Conservation (phyloP, 2,329 filamentous ascomycete genomes). For the Penicillium sumatraense region DNA sequence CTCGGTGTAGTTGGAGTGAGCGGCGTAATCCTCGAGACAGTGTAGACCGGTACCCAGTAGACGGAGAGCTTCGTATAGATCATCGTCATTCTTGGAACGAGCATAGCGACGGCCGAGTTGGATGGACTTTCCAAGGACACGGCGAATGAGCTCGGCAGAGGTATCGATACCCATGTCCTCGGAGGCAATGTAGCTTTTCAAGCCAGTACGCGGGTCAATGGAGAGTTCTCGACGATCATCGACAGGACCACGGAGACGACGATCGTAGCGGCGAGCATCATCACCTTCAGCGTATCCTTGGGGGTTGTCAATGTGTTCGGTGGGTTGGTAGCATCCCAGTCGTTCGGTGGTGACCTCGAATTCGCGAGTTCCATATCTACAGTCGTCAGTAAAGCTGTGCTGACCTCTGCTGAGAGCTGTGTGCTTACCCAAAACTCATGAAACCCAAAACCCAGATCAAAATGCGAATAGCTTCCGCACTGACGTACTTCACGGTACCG, state of each 20-base stretch:
- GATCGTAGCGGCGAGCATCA: conserved; percentile 82
- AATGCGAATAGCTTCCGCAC: conserved; percentile 86
- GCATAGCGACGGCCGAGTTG: conserved; percentile 78
- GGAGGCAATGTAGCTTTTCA: conserved; percentile 96
- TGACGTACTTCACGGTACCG: conserved; percentile 87
- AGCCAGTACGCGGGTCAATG: conserved; percentile 73
- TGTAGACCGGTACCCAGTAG: conserved; percentile 87
- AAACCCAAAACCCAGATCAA: conserved; percentile 88
- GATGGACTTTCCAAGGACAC: conserved; percentile 74
- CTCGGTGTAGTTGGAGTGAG: conserved; percentile 92
- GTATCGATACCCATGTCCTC: conserved; percentile 79
- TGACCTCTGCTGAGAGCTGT: neutral
- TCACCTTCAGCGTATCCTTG: conserved; percentile 87
- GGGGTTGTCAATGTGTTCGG: conserved; percentile 80
- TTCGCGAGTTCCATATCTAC: conserved; percentile 69
- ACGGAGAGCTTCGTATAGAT: conserved; percentile 84
- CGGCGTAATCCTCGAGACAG: conserved; percentile 89
- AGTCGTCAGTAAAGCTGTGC: no score
- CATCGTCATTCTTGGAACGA: conserved; percentile 68
- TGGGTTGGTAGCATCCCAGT: conserved; percentile 78
- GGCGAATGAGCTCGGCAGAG: conserved; percentile 75
- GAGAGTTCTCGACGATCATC: conserved; percentile 78
- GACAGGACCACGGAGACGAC: conserved; percentile 77
- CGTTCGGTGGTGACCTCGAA: conserved; percentile 82
- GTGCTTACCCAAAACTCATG: conserved; percentile 77